A percentile compares a stretch with the other conserved stretches of the same genome.
phyloP scores from a whole-genome alignment of 2,329 filamentous ascomycete species.

The Orbilia javanica region DNA sequence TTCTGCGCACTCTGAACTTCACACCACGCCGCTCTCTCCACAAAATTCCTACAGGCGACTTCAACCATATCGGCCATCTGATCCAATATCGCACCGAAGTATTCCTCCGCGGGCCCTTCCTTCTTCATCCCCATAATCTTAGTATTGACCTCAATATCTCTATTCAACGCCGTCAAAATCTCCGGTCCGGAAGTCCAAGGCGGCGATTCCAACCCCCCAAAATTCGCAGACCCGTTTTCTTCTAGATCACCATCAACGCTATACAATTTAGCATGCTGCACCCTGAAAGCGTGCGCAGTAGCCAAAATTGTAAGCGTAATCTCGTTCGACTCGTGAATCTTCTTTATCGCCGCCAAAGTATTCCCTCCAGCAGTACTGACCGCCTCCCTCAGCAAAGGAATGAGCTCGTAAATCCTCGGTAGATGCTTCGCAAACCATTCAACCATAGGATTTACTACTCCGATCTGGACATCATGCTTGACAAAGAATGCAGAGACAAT shows the following conservation, averaged over 20 bases:
- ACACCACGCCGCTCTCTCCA: conserved; percentile 73
- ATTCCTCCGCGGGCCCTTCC: conserved; percentile 23
- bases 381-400: conserved; percentile 41
- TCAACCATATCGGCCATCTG: conserved; percentile 71
- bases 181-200: conserved; percentile 81
- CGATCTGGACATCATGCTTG: conserved; percentile 38
- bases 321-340: conserved; percentile 77
- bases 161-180: conserved; percentile 62
- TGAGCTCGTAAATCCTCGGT: conserved; percentile 50
- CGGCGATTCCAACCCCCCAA: conserved; percentile 78
- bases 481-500: conserved; percentile 56
- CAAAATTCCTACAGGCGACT: conserved; percentile 71
- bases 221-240: conserved; percentile 73
- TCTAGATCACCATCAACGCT: conserved; percentile 78
- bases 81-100: conserved; percentile 68
- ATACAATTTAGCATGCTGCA: conserved; percentile 77
- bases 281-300: conserved; percentile 71
- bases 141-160: conserved; percentile 61
- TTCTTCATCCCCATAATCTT: conserved; percentile 62
- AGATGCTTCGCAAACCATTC: conserved; percentile 58
- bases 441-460: conserved; percentile 40
- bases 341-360: conserved; percentile 28
- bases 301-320: conserved; percentile 70
- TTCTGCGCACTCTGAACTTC: conserved; percentile 69
- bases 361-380: conserved; percentile 20